Evolutionary conservation across 352 stramenopile species (phyloP).

Genomic region (Pythium utonaiense): DNA sequence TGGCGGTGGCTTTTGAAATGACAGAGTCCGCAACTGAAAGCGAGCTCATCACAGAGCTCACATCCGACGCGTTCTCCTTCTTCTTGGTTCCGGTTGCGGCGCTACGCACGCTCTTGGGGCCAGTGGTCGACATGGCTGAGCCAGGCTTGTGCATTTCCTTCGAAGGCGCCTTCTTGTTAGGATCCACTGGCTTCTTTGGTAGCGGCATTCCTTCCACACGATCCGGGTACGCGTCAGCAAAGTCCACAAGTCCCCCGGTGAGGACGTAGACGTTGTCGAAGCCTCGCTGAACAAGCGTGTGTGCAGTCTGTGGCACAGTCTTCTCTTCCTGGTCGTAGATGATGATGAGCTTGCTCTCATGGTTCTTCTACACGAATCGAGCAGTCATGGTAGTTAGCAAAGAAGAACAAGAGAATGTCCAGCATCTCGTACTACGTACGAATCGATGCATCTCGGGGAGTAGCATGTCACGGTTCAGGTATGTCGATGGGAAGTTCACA

Average conservation of each 20-base stretch:
- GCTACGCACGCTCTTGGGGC: slow-evolving; percentile 54
- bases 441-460: slow-evolving; percentile 76
- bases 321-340: slow-evolving; percentile 80
- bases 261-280: slow-evolving; percentile 87
- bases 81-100: slow-evolving; percentile 36
- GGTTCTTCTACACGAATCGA: slow-evolving; percentile 52
- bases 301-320: slow-evolving; percentile 48
- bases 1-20: slow-evolving; percentile 66
- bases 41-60: slow-evolving; percentile 57
- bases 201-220: slow-evolving; percentile 62
- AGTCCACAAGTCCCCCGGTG: slow-evolving; percentile 57
- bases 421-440: slow-evolving; percentile 20
- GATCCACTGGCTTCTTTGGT: slow-evolving; percentile 49
- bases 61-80: slow-evolving; percentile 45
- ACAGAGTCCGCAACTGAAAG: slow-evolving; percentile 66
- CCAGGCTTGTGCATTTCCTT: slow-evolving; percentile 60
- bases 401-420: background rate
- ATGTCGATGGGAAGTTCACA: slow-evolving; percentile 58
- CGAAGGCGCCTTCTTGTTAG: slow-evolving; percentile 38
- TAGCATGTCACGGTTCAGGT: slow-evolving; percentile 58
- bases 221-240: slow-evolving; percentile 55
- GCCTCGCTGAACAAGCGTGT: slow-evolving; percentile 70
- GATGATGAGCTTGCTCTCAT: slow-evolving; percentile 70
- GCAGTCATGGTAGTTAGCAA: background rate
- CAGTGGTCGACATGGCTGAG: slow-evolving; percentile 32